These are phyloP conservation scores for Solanum sitiens DNA, from an alignment of 257 asterid genomes.

Conservation along the genomic window DNA sequence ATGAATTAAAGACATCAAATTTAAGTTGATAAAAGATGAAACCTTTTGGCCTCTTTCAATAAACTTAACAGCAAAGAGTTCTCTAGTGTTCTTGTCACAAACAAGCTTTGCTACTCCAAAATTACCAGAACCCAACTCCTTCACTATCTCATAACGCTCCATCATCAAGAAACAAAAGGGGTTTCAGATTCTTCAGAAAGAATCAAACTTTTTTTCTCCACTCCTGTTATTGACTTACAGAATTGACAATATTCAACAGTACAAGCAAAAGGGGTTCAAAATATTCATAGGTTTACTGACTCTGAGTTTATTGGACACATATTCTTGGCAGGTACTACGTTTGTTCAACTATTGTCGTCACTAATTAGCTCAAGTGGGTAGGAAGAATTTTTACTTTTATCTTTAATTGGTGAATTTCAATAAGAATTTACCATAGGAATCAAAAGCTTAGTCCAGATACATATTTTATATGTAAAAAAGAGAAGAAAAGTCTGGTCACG, in stretches of 20 bases:
- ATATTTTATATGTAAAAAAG: not conserved
- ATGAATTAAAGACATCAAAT: not conserved
- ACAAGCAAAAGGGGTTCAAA: not conserved
- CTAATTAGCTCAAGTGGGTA: not conserved
- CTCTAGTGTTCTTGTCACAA: conserved; percentile 18
- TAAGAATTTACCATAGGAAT: not conserved
- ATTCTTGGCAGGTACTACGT: not conserved
- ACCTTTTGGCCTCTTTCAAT: conserved; percentile 36
- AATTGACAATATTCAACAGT: not conserved
- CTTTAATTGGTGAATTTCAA: not conserved
- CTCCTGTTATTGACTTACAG: not conserved
- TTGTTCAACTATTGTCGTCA: not conserved
- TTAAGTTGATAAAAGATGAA: not conserved
- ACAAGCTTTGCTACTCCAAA: conserved; percentile 79
- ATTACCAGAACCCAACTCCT: conserved; percentile 59
- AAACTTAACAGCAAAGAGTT: conserved; percentile 27
- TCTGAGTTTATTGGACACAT: not conserved
- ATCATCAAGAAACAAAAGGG: conserved; percentile 1
- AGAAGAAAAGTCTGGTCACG: not conserved
- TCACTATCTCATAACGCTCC: conserved; percentile 55
- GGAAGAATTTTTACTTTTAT: not conserved
- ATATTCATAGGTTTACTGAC: not conserved
- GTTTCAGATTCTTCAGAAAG: not conserved
- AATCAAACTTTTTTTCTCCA: not conserved
- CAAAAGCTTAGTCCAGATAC: not conserved